Conservation (phyloP, 371 early-diverging fungal species). For the Mucor indicus region DNA sequence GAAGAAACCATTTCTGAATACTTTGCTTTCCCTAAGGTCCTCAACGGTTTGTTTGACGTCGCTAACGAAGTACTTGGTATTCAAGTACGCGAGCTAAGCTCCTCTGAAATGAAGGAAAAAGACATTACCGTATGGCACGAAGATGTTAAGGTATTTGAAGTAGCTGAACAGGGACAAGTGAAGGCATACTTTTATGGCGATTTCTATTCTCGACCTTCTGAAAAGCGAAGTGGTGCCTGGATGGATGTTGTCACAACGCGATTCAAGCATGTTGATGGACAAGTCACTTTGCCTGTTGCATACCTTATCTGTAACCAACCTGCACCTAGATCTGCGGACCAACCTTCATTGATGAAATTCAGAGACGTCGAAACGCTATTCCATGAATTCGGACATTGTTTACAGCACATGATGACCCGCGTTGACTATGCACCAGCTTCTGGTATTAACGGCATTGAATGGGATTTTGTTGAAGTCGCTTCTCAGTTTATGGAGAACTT, state of each 20-base stretch:
- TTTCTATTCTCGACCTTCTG: conserved; percentile 62
- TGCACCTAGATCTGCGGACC: conserved; percentile 44
- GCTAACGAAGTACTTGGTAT: conserved; percentile 57
- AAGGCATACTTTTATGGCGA: conserved; percentile 71
- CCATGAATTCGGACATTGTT: conserved; percentile 71
- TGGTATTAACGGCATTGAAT: conserved; percentile 69
- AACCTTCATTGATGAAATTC: conserved; percentile 63
- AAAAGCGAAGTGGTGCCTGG: conserved; percentile 73
- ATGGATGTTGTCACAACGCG: conserved; percentile 69
- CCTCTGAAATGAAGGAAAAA: conserved; percentile 29
- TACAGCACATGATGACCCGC: conserved; percentile 68
- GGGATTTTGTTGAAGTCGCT: conserved; percentile 65
- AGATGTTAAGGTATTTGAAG: conserved; percentile 66
- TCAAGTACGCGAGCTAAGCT: conserved; percentile 47
- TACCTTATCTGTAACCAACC: conserved; percentile 69
- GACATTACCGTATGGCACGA: conserved; percentile 59
- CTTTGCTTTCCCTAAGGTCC: conserved; percentile 59
- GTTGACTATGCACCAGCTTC: conserved; percentile 67
- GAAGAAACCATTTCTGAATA: conserved; percentile 65
- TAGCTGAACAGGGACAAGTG: conserved; percentile 46
- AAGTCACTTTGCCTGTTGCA: conserved; percentile 59
- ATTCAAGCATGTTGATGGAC: conserved; percentile 42
- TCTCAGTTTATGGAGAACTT: conserved; percentile 77
- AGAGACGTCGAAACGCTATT: conserved; percentile 65
- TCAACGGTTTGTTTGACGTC: conserved; percentile 58